Conservation (phyloP, 2,329 filamentous ascomycete species). For the Cercospora sp. region DNA sequence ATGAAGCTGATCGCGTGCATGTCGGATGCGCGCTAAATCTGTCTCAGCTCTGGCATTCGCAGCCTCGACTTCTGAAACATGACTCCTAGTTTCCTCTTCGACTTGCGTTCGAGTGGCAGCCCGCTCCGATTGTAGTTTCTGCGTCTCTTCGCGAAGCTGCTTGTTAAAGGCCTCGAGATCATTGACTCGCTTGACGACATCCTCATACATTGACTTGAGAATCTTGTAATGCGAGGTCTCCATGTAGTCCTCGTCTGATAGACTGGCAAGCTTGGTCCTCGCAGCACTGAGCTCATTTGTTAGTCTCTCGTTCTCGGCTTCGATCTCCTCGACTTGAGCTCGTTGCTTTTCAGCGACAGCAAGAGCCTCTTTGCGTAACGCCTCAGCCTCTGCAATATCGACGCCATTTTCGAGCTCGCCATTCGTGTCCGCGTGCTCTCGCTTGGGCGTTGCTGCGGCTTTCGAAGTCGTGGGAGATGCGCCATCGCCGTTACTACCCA, state of each 20-base stretch:
- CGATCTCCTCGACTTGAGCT: conserved; percentile 77
- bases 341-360: conserved; percentile 81
- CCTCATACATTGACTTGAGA: conserved; percentile 85
- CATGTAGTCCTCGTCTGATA: conserved; percentile 90
- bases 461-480: conserved; percentile 45
- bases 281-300: conserved; percentile 78
- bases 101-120: conserved; percentile 78
- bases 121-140: conserved; percentile 81
- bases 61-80: conserved; percentile 75
- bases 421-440: conserved; percentile 53
- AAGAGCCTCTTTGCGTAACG: conserved; percentile 73
- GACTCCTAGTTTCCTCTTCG: conserved; percentile 73
- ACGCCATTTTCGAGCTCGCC: conserved; percentile 58
- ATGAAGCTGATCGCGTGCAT: conserved; percentile 78
- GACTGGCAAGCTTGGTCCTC: conserved; percentile 65
- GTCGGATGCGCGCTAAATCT: conserved; percentile 82
- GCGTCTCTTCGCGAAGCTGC: conserved; percentile 78
- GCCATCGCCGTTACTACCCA: conserved; percentile 58
- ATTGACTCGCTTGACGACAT: conserved; percentile 88
- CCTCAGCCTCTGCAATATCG: conserved; percentile 67
- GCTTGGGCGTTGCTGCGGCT: conserved; percentile 45
- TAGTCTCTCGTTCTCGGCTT: conserved; percentile 73
- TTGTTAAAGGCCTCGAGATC: conserved; percentile 86
- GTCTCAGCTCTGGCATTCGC: conserved; percentile 78
- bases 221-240: conserved; percentile 92